Conservation (phyloP, 2,329 filamentous ascomycete species). For the Hymenoscyphus occultus region DNA sequence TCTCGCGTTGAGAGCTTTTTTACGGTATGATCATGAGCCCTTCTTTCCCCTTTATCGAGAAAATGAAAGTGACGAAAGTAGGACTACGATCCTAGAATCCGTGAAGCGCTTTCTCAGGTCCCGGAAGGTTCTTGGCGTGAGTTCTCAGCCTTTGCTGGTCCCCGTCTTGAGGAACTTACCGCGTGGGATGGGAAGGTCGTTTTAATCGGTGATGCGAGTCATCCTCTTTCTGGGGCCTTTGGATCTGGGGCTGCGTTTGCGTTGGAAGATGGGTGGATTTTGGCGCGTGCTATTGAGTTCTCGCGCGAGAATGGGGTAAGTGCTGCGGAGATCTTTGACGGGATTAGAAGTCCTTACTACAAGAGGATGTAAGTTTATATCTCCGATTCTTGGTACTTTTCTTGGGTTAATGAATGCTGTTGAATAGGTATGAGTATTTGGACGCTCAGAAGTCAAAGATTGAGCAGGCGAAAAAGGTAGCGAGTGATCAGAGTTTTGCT, state of each 20-base stretch:
- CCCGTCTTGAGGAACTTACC: conserved; percentile 41
- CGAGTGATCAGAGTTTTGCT: conserved; percentile 33
- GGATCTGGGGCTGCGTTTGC: conserved; percentile 46
- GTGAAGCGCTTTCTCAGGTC: conserved; percentile 40
- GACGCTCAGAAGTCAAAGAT: conserved; percentile 27
- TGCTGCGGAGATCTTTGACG: conserved; percentile 40
- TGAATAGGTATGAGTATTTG: conserved; percentile 36
- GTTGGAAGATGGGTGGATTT: conserved; percentile 45
- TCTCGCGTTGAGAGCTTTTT: conserved; percentile 40
- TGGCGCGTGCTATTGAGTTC: conserved; percentile 39
- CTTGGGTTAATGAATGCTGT: not conserved
- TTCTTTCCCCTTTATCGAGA: not conserved
- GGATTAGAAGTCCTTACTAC: conserved; percentile 42
- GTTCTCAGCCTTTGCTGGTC: conserved; percentile 48
- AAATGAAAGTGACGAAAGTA: not conserved
- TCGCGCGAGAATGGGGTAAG: conserved; percentile 13
- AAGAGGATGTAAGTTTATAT: conserved; percentile 37
- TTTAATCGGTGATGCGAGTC: conserved; percentile 53
- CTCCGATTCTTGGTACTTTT: not conserved
- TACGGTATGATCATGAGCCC: conserved; percentile 10
- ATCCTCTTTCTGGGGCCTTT: conserved; percentile 49
- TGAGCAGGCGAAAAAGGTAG: conserved; percentile 21
- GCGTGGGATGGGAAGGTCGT: conserved; percentile 44
- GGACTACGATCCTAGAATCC: conserved; percentile 42
- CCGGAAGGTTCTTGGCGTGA: conserved; percentile 44